A percentile compares a stretch with the other conserved stretches of the same genome.
Conservation (phyloP, 352 stramenopile species). For the Phytopythium mirpurense region DNA sequence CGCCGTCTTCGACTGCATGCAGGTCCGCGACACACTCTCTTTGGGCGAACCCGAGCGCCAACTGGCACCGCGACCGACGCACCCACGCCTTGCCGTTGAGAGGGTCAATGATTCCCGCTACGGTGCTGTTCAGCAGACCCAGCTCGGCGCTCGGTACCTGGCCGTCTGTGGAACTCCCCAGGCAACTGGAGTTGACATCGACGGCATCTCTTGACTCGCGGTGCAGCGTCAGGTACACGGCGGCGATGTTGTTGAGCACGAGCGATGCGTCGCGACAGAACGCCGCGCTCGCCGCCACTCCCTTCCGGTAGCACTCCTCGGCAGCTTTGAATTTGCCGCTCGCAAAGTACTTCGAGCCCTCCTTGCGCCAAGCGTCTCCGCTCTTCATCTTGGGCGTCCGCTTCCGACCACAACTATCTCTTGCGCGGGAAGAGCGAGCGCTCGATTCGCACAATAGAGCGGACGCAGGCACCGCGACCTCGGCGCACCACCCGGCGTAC, state of each 20-base stretch:
- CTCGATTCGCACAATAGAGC: neutral
- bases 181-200: neutral
- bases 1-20: neutral
- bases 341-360: conserved; percentile 11
- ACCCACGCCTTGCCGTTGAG: conserved; percentile 24
- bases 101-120: conserved; percentile 22
- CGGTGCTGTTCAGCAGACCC: conserved; percentile 17
- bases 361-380: conserved; percentile 11
- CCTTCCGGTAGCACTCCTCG: conserved; percentile 13
- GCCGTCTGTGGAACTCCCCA: neutral
- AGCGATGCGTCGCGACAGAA: conserved; percentile 9
- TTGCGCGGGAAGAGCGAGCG: too few relatives aligned
- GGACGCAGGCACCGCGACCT: neutral
- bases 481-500: conserved; percentile 13
- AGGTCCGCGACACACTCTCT: conserved; percentile 11
- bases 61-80: conserved; percentile 15
- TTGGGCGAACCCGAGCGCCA: conserved; percentile 8
- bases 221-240: conserved; percentile 12
- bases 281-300: conserved; percentile 1
- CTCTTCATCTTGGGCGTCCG: neutral
- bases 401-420: too few relatives aligned
- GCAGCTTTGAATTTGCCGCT: conserved; percentile 7
- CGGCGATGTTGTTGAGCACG: conserved; percentile 22
- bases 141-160: conserved; percentile 4
- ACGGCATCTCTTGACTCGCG: neutral